Base-by-base conservation (phyloP, 2,329 filamentous ascomycete species). In the Byssochlamys sp. region DNA sequence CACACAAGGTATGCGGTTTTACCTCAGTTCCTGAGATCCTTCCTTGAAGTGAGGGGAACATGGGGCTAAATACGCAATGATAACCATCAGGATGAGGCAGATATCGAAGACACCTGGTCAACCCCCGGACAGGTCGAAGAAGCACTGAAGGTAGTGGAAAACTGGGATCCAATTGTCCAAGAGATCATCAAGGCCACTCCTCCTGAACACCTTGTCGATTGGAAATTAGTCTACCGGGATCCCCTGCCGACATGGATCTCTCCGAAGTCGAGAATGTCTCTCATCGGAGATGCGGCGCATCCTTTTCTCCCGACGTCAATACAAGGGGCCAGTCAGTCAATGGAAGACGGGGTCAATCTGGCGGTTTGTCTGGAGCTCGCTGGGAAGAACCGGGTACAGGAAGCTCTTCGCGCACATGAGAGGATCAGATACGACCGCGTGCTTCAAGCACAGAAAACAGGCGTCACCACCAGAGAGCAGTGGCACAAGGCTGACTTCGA, bases 81-180 rank as follows among this genome's bases (percentile, higher is more conserved):
- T 14, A 39, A 39, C 14, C 7, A 29, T 9, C 53, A 76, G 56
- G 81, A 82, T 61, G 74, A 77, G 57, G 75, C 77, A 60, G 76
- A 82, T 61, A 81, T 81, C 56, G 75, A 80, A 58, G 78, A 83
- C 66, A 79, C 78, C 1, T 81, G 78, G 78, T 78, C 74, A 3
- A 79, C 80, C 58, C 77, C 79, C 0, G 78, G 77, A 2, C 77
- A 78, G 52, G 69, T 81, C 1, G 73, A 77, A 39, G 80, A 81
- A 52, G 80, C 81, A 0, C 71, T 75, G 59, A 71, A 77, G 54
- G 73, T 80, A 1, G 65, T 82, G 7, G 72, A 80, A 53, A 76
- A 73, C 33, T 81, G 79, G 80, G 75, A 82, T 55, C 50, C 57
- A 6, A 26, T 52, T 24, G 49, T 55, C 39, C 35, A 58, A 53